A percentile compares a stretch with the other conserved stretches of the same genome.
Evolutionary conservation across 192 early-diverging fungal genomes (phyloP).

Genomic region (Globomyces pollinis-pini): DNA sequence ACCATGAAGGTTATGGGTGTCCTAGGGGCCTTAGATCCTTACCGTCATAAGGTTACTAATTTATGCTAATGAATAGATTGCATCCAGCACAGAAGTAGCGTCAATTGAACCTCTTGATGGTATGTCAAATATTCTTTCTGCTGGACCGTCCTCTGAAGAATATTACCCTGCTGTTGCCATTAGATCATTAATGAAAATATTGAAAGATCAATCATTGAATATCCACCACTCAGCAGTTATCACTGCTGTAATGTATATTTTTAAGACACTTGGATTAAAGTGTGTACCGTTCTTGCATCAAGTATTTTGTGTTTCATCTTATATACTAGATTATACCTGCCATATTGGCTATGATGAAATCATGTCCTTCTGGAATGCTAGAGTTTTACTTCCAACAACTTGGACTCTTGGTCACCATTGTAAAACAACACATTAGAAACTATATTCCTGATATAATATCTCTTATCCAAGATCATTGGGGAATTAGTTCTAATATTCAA

Average conservation of each 20-base stretch:
- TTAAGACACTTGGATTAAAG: conserved; percentile 78
- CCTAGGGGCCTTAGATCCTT: conserved; percentile 91
- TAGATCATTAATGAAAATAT: conserved; percentile 77
- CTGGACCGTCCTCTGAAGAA: conserved; percentile 76
- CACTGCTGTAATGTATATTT: conserved; percentile 89
- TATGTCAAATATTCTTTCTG: conserved; percentile 21
- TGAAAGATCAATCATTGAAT: conserved; percentile 71
- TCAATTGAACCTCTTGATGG: conserved; percentile 34
- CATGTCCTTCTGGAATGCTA: conserved; percentile 66
- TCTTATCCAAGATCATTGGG: conserved; percentile 73
- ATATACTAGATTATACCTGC: conserved; percentile 96
- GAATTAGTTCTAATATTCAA: conserved; percentile 58
- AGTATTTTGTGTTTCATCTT: too few species aligned
- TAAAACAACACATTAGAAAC: conserved; percentile 82
- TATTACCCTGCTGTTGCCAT: conserved; percentile 89
- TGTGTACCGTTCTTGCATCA: conserved; percentile 83
- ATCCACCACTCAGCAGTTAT: conserved; percentile 79
- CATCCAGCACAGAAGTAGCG: background rate
- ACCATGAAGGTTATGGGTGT: conserved; percentile 88
- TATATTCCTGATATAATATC: conserved; percentile 73
- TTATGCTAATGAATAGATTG: too few species aligned
- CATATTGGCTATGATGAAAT: conserved; percentile 76
- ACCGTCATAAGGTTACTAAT: conserved; percentile 66
- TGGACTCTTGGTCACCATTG: conserved; percentile 70
- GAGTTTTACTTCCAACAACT: conserved; percentile 90